These are phyloP conservation scores for Coemansia erecta DNA, from an alignment of 192 early-diverging fungal species.

Conservation along the genomic window DNA sequence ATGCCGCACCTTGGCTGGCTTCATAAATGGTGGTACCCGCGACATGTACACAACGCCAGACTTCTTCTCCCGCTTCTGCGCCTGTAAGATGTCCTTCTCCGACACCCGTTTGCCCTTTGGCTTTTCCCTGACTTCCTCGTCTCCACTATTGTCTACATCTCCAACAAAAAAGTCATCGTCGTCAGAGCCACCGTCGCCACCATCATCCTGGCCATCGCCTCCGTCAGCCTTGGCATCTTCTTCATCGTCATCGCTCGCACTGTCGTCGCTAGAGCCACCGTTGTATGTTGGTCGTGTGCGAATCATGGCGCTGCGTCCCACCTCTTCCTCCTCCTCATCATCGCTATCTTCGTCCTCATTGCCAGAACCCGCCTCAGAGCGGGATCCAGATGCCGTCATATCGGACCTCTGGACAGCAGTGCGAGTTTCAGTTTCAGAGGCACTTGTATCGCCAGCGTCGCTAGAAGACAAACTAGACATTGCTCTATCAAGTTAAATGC, in stretches of 20 bases:
- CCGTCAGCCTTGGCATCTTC: slow-evolving; percentile 4
- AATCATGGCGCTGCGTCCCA: slow-evolving; percentile 13
- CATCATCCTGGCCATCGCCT: slow-evolving; percentile 17
- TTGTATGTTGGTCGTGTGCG: background rate
- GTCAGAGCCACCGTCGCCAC: background rate
- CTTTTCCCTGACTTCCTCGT: slow-evolving; percentile 6
- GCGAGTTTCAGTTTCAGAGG: no score
- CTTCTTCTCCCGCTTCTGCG: slow-evolving; percentile 54
- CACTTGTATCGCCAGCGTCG: no score
- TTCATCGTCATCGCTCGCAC: slow-evolving; percentile 8
- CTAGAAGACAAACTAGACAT: no score
- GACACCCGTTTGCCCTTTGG: slow-evolving; percentile 15
- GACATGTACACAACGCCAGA: slow-evolving; percentile 92
- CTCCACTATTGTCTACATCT: slow-evolving; percentile 11
- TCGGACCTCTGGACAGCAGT: no score
- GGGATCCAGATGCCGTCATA: background rate
- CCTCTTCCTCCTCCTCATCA: slow-evolving; percentile 13
- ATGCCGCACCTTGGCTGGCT: slow-evolving; percentile 72
- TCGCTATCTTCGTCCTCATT: background rate
- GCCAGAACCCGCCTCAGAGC: background rate
- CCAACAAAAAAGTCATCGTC: slow-evolving; percentile 35
- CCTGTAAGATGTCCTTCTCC: slow-evolving; percentile 52
- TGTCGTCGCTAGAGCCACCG: slow-evolving; percentile 9
- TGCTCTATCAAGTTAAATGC: no score
- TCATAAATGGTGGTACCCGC: slow-evolving; percentile 92